phyloP scores from a whole-genome alignment of 768 basidiomycete species.

The Scleroderma citrinum region DNA sequence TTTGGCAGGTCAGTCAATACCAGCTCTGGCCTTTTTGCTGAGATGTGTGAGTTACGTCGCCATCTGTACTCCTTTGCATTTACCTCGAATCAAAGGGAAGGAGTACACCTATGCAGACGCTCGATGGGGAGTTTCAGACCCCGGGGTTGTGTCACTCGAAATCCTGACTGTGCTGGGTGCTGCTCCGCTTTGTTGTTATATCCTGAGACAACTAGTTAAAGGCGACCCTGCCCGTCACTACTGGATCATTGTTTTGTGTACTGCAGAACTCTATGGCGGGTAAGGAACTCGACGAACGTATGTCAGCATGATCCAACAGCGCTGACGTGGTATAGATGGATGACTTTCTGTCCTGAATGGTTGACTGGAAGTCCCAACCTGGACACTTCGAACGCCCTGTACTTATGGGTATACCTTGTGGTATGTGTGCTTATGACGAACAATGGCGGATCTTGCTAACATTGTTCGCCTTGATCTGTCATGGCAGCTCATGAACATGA shows the following conservation, averaged over 20 bases:
- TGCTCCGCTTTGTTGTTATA: conserved; percentile 69
- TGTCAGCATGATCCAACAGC: background rate
- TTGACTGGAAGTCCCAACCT: conserved; percentile 67
- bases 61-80: background rate
- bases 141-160: conserved; percentile 78
- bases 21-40: conserved; percentile 61
- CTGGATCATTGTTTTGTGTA: conserved; percentile 76
- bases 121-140: conserved; percentile 77
- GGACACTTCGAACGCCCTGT: conserved; percentile 61
- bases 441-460: background rate
- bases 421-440: conserved; percentile 38
- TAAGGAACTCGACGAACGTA: conserved; percentile 24
- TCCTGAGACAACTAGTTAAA: conserved; percentile 57
- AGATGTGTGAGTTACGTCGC: conserved; percentile 52
- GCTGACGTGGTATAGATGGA: conserved; percentile 46
- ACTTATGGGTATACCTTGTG: conserved; percentile 76
- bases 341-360: conserved; percentile 91
- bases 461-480: background rate
- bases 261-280: conserved; percentile 76
- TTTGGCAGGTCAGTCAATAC: conserved; percentile 71
- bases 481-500: conserved; percentile 69
- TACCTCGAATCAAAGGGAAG: conserved; percentile 46
- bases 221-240: conserved; percentile 53
- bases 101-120: conserved; percentile 78
- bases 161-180: conserved; percentile 72